Evolutionary conservation across 306 rosid species (phyloP).

Genomic region (Bauhinia variegata): DNA sequence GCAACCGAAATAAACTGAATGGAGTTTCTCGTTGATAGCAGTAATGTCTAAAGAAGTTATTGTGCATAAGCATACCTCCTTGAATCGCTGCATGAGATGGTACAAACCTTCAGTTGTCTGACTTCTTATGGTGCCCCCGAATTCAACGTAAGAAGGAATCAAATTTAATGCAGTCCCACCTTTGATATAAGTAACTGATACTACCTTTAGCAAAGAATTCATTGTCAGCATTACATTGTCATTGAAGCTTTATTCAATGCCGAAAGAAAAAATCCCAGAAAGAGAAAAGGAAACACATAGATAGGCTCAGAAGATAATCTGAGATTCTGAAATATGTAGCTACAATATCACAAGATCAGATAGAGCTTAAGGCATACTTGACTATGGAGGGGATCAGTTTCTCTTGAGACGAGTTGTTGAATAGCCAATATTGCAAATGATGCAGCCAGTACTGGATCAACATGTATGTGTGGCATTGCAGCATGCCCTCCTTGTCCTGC

Average conservation of each 20-base stretch:
- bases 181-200: slow-evolving; percentile 62
- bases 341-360: slow-evolving; percentile 26
- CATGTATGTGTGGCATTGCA: slow-evolving; percentile 51
- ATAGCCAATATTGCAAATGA: slow-evolving; percentile 66
- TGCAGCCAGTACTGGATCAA: slow-evolving; percentile 70
- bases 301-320: slow-evolving; percentile 4
- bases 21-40: not conserved
- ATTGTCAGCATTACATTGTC: slow-evolving; percentile 13
- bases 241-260: not conserved
- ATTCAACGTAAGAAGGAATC: slow-evolving; percentile 58
- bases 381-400: slow-evolving; percentile 65
- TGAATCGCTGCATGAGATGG: slow-evolving; percentile 57
- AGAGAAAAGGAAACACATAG: not conserved
- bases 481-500: slow-evolving; percentile 70
- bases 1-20: not conserved
- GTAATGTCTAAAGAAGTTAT: not conserved
- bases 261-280: slow-evolving; percentile 15
- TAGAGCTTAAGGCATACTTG: slow-evolving; percentile 45
- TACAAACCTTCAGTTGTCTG: slow-evolving; percentile 65
- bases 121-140: slow-evolving; percentile 75
- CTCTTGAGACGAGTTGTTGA: slow-evolving; percentile 78
- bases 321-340: no score
- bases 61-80: slow-evolving; percentile 54
- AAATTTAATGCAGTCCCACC: slow-evolving; percentile 59
- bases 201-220: slow-evolving; percentile 47